phyloP scores from a whole-genome alignment of 331 rosid species.

The Quercus phellos region DNA sequence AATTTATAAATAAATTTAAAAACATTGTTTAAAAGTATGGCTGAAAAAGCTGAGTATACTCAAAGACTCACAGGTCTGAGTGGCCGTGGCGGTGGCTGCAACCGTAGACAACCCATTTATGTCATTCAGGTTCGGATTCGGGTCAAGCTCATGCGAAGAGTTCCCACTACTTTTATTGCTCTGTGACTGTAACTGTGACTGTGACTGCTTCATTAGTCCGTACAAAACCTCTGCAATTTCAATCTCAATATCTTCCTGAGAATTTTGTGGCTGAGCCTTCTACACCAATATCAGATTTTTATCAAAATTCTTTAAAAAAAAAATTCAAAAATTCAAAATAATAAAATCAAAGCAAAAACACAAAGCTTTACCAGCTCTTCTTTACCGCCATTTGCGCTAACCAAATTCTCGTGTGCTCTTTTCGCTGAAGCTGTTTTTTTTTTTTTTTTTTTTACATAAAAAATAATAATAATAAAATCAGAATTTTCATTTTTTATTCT shows the following conservation, averaged over 20 bases:
- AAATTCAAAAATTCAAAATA: not conserved
- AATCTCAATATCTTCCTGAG: constrained; percentile 49
- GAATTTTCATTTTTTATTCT: not conserved
- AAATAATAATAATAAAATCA: not conserved
- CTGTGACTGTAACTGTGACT: constrained; percentile 22
- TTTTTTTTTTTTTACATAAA: not conserved
- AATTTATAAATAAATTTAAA: not conserved
- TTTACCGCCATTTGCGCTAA: constrained; percentile 33
- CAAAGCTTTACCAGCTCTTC: constrained; percentile 36
- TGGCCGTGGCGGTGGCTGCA: not conserved
- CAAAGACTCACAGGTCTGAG: no score
- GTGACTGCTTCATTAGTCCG: constrained; percentile 36
- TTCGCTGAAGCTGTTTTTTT: constrained; percentile 45
- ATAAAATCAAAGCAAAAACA: not conserved
- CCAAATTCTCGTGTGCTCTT: constrained; percentile 42
- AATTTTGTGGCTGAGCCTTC: constrained; percentile 33
- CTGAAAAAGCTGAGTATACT: not conserved
- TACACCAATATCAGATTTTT: constrained; percentile 21
- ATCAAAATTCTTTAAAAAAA: not conserved
- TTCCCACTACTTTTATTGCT: constrained; percentile 13
- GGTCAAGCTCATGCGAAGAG: constrained; percentile 21
- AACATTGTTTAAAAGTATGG: not conserved
- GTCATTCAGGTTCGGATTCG: constrained; percentile 6
- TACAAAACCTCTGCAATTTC: constrained; percentile 76
- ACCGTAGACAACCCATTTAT: not conserved